phyloP scores from a whole-genome alignment of 306 rosid species.

The Castanopsis chinensis region DNA sequence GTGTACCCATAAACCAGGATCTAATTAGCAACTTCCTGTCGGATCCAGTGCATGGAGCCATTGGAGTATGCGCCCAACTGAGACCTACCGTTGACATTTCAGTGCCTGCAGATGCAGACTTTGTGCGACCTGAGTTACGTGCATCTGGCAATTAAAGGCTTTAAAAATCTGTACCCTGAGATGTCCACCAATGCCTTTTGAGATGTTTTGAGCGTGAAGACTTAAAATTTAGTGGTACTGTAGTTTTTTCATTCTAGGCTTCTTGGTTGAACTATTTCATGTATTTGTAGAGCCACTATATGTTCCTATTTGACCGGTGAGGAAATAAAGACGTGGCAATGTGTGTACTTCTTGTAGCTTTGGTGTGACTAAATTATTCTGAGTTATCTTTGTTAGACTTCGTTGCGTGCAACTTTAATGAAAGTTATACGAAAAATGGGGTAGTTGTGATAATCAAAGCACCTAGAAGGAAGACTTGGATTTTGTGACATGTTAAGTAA shows the following conservation, averaged over 20 bases:
- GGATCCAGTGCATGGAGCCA: conserved; percentile 93
- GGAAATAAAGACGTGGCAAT: background rate
- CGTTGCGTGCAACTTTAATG: background rate
- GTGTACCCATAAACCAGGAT: conserved; percentile 64
- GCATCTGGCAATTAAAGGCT: conserved; percentile 44
- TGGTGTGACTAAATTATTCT: background rate
- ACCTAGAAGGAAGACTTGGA: no score
- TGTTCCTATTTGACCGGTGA: background rate
- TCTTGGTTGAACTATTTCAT: background rate
- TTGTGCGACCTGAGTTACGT: conserved; percentile 96
- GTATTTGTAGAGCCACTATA: background rate
- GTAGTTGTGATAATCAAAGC: no score
- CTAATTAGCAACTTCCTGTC: conserved; percentile 90
- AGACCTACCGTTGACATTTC: conserved; percentile 95
- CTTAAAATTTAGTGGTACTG: background rate
- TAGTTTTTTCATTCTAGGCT: background rate
- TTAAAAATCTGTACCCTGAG: conserved; percentile 17
- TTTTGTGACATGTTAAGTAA: no score
- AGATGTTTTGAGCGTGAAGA: background rate
- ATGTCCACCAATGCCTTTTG: background rate
- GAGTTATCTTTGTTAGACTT: background rate
- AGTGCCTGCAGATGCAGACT: conserved; percentile 85
- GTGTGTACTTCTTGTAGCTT: background rate
- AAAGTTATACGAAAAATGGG: no score
- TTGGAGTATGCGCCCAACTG: conserved; percentile 80